Evolutionary conservation across 805 yeast genomes (phyloP).

Genomic region (Candida pseudofarinosa): DNA sequence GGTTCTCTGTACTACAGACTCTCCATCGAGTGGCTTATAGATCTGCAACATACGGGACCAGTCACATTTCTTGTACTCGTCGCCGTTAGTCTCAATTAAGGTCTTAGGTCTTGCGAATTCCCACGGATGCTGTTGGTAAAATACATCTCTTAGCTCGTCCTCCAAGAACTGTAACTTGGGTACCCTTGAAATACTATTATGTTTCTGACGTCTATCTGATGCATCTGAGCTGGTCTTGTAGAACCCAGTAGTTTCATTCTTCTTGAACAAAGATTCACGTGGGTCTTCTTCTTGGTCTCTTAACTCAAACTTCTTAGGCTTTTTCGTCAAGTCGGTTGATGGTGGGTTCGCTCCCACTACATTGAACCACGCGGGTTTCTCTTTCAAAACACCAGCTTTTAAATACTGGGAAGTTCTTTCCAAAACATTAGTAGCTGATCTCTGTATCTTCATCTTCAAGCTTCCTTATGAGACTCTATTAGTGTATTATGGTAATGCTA

Average conservation of each 20-base stretch:
- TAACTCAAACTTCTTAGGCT: constrained; percentile 29
- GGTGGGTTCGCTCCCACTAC: constrained; percentile 87
- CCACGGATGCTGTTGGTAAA: constrained; percentile 97
- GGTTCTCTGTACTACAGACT: constrained; percentile 48
- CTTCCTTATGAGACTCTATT: neutral
- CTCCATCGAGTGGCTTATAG: constrained; percentile 79
- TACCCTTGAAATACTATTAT: constrained; percentile 42
- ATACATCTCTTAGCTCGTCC: constrained; percentile 77
- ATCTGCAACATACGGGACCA: constrained; percentile 80
- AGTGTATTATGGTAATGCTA: neutral
- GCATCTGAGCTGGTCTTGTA: constrained; percentile 47
- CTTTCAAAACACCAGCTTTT: constrained; percentile 60
- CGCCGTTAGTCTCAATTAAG: constrained; percentile 70
- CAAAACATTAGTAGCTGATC: constrained; percentile 67
- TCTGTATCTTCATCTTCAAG: constrained; percentile 56
- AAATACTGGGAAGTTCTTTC: constrained; percentile 78
- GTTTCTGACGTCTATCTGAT: constrained; percentile 32
- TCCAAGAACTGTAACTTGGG: constrained; percentile 59
- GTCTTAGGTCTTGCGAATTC: constrained; percentile 88
- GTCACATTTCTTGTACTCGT: constrained; percentile 53
- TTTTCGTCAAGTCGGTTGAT: constrained; percentile 51
- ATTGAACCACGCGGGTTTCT: constrained; percentile 86
- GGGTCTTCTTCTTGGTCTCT: constrained; percentile 29
- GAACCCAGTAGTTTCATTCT: constrained; percentile 13
- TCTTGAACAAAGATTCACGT: constrained; percentile 14